phyloP scores from a whole-genome alignment of 495 filamentous ascomycete species.

The Astrothelium macrocarpum region DNA sequence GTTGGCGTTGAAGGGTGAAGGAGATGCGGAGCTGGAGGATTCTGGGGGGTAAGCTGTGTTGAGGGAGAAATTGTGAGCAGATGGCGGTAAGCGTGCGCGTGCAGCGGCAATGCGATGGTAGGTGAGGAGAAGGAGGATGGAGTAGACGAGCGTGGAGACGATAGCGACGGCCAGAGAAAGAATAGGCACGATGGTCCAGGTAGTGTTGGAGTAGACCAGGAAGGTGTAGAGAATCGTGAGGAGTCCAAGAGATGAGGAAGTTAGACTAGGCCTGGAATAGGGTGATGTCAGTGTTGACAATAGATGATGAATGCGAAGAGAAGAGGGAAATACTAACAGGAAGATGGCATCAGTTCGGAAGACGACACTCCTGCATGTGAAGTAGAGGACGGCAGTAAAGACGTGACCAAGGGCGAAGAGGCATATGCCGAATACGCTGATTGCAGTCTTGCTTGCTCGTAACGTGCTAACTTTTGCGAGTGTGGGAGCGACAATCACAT shows the following conservation, averaged over 20 bases:
- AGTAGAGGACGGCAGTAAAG: constrained; percentile 31
- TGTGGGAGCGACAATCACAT: constrained; percentile 30
- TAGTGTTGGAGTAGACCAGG: constrained; percentile 23
- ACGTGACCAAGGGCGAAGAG: constrained; percentile 33
- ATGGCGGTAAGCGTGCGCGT: constrained; percentile 8
- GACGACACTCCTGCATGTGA: constrained; percentile 23
- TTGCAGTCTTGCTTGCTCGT: constrained; percentile 23
- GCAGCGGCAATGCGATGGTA: constrained; percentile 23
- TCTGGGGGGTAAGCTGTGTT: constrained; percentile 9
- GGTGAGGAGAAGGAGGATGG: constrained; percentile 28
- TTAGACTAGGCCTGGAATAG: constrained; percentile 10
- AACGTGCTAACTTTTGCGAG: constrained; percentile 26
- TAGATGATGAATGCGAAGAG: not conserved
- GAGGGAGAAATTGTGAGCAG: constrained; percentile 13
- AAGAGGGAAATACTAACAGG: constrained; percentile 16
- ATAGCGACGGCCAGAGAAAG: constrained; percentile 22
- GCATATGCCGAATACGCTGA: constrained; percentile 29
- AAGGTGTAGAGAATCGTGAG: constrained; percentile 34
- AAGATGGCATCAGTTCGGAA: constrained; percentile 33
- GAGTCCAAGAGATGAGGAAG: constrained; percentile 29
- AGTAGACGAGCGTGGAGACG: constrained; percentile 27
- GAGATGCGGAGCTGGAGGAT: constrained; percentile 1
- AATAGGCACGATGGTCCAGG: constrained; percentile 24
- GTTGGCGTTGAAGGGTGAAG: not conserved
- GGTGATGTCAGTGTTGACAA: constrained; percentile 11